These are phyloP conservation scores for Backusella circina DNA, from an alignment of 192 early-diverging fungal genomes.

Conservation along the genomic window DNA sequence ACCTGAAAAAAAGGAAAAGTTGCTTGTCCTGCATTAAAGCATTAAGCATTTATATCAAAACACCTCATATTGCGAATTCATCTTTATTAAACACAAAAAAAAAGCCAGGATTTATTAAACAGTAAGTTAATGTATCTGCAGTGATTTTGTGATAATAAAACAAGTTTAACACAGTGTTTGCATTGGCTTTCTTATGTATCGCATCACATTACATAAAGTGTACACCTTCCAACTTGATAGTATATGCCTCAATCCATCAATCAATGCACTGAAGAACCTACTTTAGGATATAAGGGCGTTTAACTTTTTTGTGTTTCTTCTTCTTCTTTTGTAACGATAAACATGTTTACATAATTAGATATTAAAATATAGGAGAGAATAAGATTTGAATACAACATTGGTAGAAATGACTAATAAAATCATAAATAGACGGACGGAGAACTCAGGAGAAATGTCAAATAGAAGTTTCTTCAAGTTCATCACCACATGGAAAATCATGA, in stretches of 20 bases:
- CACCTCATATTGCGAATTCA: not conserved
- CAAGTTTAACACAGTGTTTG: not conserved
- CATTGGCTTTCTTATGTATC: not conserved
- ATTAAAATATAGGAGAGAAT: not conserved
- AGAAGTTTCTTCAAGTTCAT: conserved; percentile 2
- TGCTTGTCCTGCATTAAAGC: not conserved
- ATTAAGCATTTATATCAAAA: not conserved
- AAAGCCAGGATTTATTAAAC: not conserved
- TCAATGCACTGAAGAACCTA: not conserved
- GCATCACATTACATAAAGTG: not conserved
- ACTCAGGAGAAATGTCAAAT: not conserved
- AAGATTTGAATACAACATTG: not conserved
- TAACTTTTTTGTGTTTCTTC: not conserved
- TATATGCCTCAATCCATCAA: not conserved
- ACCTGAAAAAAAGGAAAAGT: conserved; percentile 19
- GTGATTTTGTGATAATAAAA: not conserved
- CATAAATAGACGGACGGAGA: not conserved
- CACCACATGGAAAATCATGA: not conserved
- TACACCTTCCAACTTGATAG: not conserved
- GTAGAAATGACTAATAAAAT: not conserved
- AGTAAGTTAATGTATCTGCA: not conserved
- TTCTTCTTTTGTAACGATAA: conserved; percentile 5
- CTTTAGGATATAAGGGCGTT: not conserved
- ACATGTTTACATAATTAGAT: not conserved
- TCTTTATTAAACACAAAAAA: not conserved